These are phyloP conservation scores for Yamadazyma laniorum DNA, from an alignment of 805 yeast species.

Conservation along the genomic window DNA sequence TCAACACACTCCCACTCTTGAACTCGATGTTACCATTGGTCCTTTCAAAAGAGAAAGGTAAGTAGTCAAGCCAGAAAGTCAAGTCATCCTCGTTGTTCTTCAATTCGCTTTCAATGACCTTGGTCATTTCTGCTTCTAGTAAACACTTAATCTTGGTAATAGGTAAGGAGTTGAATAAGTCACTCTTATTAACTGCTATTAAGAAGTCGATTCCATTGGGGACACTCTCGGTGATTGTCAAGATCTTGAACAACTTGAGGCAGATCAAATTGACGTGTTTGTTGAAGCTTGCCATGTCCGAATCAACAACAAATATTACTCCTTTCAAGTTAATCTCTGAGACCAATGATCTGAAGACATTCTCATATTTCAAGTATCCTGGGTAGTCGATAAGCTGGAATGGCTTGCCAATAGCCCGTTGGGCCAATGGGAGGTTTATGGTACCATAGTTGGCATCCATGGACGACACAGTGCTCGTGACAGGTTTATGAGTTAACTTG, in stretches of 20 bases:
- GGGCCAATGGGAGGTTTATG: slow-evolving; percentile 34
- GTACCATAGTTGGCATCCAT: slow-evolving; percentile 33
- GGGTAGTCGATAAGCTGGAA: slow-evolving; percentile 75
- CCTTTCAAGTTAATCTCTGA: slow-evolving; percentile 55
- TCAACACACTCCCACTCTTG: slow-evolving; percentile 68
- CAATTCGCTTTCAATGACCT: slow-evolving; percentile 48
- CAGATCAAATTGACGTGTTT: slow-evolving; percentile 44
- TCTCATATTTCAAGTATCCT: slow-evolving; percentile 76
- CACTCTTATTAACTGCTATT: slow-evolving; percentile 82
- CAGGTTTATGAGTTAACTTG: slow-evolving; percentile 18
- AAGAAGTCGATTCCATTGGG: slow-evolving; percentile 72
- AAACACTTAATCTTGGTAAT: slow-evolving; percentile 54
- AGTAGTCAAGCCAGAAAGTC: slow-evolving; percentile 38
- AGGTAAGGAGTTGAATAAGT: slow-evolving; percentile 80
- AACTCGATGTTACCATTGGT: slow-evolving; percentile 75
- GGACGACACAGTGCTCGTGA: slow-evolving; percentile 35
- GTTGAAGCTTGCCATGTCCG: slow-evolving; percentile 51
- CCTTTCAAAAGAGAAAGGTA: slow-evolving; percentile 58
- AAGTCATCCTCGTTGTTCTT: slow-evolving; percentile 40
- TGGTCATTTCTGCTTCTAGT: slow-evolving; percentile 63
- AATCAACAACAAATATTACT: slow-evolving; percentile 73
- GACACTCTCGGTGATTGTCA: slow-evolving; percentile 59
- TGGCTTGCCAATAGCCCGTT: slow-evolving; percentile 33
- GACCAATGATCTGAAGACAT: slow-evolving; percentile 51
- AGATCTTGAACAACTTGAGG: slow-evolving; percentile 54